Base-by-base conservation (phyloP, 208 protist genomes). In the Trypanosoma vivax region DNA sequence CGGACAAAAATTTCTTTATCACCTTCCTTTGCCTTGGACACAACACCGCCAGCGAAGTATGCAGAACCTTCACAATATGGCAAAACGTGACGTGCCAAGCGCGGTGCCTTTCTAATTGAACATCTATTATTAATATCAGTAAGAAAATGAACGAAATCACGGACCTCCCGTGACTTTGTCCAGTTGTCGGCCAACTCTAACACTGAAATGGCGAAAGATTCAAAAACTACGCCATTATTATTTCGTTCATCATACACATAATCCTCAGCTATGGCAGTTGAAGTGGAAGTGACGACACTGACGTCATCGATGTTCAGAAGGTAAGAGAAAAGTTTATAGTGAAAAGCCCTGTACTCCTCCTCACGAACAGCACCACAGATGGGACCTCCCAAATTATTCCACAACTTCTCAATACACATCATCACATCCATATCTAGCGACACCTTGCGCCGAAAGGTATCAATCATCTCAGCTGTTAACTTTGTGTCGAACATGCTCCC, bases 111-210 rank as follows among this genome's bases (percentile, higher is more conserved):
- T 28, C 6, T 38, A 21, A 54, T 38, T 29, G 59, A 13, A 41
- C 58, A 69, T 7, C 33, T 48, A 19, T 56, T 37, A 49, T 55
- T 24, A 34, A 79, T 48, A 24, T 52, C 43, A 28, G 53, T 48
- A 24, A 82, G 47, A 55, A 83, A 79, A 14, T n/a, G 2, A 37
- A 71, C 66, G 50, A 65, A 84, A 40, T 86, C 78, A 0, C 64
- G 39, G 0, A 60, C 30, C 3, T 55, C 40, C 10, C 84, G 47
- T 23, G 65, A 61, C 7, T 25, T 51, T 0, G 75, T 79, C 79
- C 80, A 92, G 39, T 92, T 92, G 33, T 92, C 84, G 0, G 72
- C 80, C 13, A 88, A 45, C 52, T 92, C 79, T 9, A 92, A 66
- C 60, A 88, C 76, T 0, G 75, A 84, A 31, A 77, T 28, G 10